A percentile compares a stretch with the other conserved stretches of the same genome.
phyloP scores from a whole-genome alignment of 2,329 filamentous ascomycete genomes.

The Apiospora saccharicola region DNA sequence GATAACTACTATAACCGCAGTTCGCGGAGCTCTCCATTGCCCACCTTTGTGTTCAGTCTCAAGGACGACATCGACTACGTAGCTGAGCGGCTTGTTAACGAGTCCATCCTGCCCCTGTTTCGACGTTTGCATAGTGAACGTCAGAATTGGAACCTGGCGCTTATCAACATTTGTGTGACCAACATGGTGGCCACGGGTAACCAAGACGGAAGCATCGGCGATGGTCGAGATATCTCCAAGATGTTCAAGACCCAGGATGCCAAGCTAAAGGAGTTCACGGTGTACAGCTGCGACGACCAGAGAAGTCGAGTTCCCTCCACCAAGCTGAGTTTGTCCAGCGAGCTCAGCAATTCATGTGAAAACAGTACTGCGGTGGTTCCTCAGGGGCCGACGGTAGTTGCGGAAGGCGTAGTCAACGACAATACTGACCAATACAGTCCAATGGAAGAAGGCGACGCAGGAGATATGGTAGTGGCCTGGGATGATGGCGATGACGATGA shows the following conservation, averaged over 20 bases:
- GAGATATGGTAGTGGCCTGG: background rate
- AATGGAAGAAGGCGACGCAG: background rate
- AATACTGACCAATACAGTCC: background rate
- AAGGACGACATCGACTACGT: constrained; percentile 64
- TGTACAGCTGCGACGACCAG: constrained; percentile 51
- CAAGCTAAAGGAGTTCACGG: constrained; percentile 71
- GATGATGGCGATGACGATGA: constrained; percentile 39
- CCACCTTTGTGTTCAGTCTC: constrained; percentile 75
- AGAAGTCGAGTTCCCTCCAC: background rate
- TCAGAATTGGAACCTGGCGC: constrained; percentile 77
- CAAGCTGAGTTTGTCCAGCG: background rate
- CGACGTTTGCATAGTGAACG: constrained; percentile 74
- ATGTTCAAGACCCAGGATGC: constrained; percentile 84
- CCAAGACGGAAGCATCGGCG: constrained; percentile 49
- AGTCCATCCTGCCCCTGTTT: constrained; percentile 76
- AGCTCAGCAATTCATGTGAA: background rate
- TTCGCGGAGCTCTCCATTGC: constrained; percentile 78
- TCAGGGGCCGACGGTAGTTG: background rate
- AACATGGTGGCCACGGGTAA: constrained; percentile 75
- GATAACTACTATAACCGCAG: constrained; percentile 70
- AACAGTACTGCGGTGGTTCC: background rate
- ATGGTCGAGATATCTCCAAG: constrained; percentile 77
- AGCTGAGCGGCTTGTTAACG: constrained; percentile 73
- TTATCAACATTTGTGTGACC: constrained; percentile 87
- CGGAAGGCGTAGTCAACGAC: background rate